Evolutionary conservation across 1,284 basidiomycete genomes (phyloP).

Genomic region (Ustilago cynodontis): DNA sequence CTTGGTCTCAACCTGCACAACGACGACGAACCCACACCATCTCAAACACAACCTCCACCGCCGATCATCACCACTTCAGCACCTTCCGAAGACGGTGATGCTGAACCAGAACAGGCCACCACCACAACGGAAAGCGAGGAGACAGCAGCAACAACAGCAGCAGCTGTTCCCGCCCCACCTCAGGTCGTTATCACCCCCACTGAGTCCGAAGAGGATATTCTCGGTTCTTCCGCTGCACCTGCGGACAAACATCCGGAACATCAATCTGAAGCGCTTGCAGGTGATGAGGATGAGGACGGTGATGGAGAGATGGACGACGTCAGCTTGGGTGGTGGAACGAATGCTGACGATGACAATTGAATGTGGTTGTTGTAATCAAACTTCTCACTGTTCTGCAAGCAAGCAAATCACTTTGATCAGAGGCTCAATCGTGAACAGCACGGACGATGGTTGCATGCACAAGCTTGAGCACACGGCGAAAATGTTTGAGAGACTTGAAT

Average conservation of each 20-base stretch:
- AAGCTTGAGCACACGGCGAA: too few species aligned
- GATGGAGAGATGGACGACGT: slow-evolving; percentile 54
- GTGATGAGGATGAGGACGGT: slow-evolving; percentile 22
- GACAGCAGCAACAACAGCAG: not conserved
- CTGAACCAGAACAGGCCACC: not conserved
- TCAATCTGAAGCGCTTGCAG: not conserved
- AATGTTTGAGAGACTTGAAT: too few species aligned
- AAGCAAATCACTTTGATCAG: too few species aligned
- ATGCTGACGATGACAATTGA: slow-evolving; percentile 15
- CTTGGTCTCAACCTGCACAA: slow-evolving; percentile 21
- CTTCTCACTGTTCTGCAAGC: not conserved
- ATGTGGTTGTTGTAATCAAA: not conserved
- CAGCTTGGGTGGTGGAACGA: slow-evolving; percentile 29
- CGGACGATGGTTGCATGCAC: not conserved
- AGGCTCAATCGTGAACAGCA: not conserved
- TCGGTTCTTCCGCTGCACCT: not conserved
- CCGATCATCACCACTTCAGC: slow-evolving; percentile 46
- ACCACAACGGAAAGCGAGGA: not conserved
- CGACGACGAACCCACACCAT: slow-evolving; percentile 1
- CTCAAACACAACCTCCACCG: slow-evolving; percentile 6
- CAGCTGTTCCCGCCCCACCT: slow-evolving; percentile 19
- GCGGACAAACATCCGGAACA: not conserved
- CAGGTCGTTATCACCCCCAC: slow-evolving; percentile 39
- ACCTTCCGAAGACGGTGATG: slow-evolving; percentile 34
- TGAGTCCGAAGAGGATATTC: slow-evolving; percentile 19